Base-by-base conservation (phyloP, 2,329 filamentous ascomycete genomes). In the Claviceps africana region DNA sequence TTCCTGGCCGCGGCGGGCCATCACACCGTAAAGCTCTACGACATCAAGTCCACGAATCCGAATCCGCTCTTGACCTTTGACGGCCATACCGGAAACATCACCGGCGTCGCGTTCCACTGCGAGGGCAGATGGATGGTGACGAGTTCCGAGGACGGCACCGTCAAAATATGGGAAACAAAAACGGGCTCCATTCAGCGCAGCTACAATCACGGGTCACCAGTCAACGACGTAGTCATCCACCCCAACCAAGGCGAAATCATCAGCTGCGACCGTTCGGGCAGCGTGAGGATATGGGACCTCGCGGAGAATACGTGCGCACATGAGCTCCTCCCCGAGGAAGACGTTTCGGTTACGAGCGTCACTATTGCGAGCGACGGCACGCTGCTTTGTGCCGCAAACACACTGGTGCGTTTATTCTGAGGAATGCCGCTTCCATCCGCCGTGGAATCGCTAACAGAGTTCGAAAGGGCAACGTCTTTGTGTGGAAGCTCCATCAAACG, bases 71-170 rank as follows among this genome's bases (percentile, higher is more conserved):
- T 97, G 62, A 90, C 86, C 21, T 97, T 98, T 62, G 91, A 97
- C 65, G 93, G 93, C 43, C 93, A 98, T 70, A 93, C 88, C 13
- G 88, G 84, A 59, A 98, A 98, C 63, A 85, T 98, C 65, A 98
- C 93, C 0, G 93, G 93, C 44, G 87, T 98, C 47, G 90, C 90
- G 11, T 98, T 98, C 66, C 93, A 98, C 68, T 97, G 91, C 67
- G 93, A 98, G 69, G 90, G 91, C 11, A 98, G 98, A 72, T 98
- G 93, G 93, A 96, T 98, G 87, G 93, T 97, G 19, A 98, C 93
- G 10, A 94, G 86, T 67, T 95, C 88, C 47, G 93, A 98, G 69
- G 93, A 98, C 64, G 88, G 90, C 61, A 95, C 88, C 0, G 90
- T 96, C 64, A 95, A 95, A 75, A 95, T 96, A 57, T 96, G 90